Evolutionary conservation across 75 land plant species (phyloP).

Genomic region (Chamaecyparis obtusa): DNA sequence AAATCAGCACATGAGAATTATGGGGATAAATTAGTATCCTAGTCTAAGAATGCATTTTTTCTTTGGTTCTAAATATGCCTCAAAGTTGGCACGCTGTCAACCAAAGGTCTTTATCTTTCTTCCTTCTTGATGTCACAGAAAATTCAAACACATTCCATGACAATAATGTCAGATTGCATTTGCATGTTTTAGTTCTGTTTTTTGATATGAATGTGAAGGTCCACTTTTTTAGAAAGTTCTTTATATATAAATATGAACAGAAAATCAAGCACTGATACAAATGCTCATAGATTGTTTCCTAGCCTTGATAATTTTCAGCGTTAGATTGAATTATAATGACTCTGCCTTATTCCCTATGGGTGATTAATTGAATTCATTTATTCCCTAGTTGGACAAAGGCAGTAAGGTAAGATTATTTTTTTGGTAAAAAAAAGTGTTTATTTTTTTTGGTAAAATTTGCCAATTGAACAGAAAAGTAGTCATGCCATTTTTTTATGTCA

Average conservation of each 20-base stretch:
- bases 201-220: not conserved
- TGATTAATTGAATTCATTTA: not conserved
- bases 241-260: not conserved
- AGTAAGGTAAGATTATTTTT: not conserved
- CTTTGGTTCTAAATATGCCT: not conserved
- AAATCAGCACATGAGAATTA: not conserved
- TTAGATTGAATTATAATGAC: not conserved
- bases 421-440: no score
- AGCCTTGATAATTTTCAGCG: not conserved
- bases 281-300: not conserved
- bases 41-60: not conserved
- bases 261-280: not conserved
- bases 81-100: not conserved
- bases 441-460: not conserved
- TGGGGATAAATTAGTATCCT: not conserved
- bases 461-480: not conserved
- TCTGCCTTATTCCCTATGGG: not conserved
- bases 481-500: not conserved
- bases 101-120: not conserved
- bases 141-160: not conserved
- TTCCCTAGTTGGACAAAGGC: not conserved
- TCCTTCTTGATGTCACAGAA: not conserved
- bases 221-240: not conserved
- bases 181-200: conserved; percentile 3
- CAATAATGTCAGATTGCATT: not conserved